A percentile compares a stretch with the other conserved stretches of the same genome.
These are phyloP conservation scores for Achlya hypogyna DNA, from an alignment of 352 stramenopile species.

Conservation along the genomic window DNA sequence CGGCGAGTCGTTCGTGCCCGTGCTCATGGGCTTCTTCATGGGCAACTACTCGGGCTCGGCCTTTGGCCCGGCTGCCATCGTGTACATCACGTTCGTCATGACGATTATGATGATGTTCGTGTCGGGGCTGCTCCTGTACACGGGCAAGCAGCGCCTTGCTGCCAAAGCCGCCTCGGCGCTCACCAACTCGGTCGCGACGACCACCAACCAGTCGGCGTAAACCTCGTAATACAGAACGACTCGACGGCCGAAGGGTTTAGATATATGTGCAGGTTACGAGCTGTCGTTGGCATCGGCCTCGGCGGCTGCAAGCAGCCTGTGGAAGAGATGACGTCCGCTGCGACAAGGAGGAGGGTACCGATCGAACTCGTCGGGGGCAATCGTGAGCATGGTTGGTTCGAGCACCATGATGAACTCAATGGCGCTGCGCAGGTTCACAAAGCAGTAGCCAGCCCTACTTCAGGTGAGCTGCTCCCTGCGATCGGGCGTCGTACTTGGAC, in stretches of 20 bases:
- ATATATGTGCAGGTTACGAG: neutral
- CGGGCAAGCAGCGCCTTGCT: constrained; percentile 35
- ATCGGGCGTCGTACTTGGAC: constrained; percentile 54
- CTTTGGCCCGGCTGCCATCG: constrained; percentile 61
- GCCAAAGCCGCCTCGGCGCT: neutral
- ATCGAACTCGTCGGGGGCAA: constrained; percentile 72
- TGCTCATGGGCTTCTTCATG: constrained; percentile 85
- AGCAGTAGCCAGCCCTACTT: constrained; percentile 80
- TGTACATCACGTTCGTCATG: constrained; percentile 73
- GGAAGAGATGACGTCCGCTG: neutral
- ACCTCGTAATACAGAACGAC: too few species aligned
- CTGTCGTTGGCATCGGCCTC: neutral
- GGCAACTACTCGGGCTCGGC: constrained; percentile 63
- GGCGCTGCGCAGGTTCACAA: constrained; percentile 85
- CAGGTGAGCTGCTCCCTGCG: neutral
- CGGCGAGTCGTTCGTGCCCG: constrained; percentile 72
- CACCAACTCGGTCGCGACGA: neutral
- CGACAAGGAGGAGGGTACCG: constrained; percentile 26
- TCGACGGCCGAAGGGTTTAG: too few species aligned
- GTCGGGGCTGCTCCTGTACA: constrained; percentile 55
- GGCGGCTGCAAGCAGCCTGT: neutral
- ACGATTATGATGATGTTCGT: constrained; percentile 58
- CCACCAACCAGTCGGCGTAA: neutral
- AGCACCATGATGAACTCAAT: constrained; percentile 86
- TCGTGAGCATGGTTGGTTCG: constrained; percentile 72